phyloP scores from a whole-genome alignment of 495 filamentous ascomycete species.

The Aspergillus campestris region DNA sequence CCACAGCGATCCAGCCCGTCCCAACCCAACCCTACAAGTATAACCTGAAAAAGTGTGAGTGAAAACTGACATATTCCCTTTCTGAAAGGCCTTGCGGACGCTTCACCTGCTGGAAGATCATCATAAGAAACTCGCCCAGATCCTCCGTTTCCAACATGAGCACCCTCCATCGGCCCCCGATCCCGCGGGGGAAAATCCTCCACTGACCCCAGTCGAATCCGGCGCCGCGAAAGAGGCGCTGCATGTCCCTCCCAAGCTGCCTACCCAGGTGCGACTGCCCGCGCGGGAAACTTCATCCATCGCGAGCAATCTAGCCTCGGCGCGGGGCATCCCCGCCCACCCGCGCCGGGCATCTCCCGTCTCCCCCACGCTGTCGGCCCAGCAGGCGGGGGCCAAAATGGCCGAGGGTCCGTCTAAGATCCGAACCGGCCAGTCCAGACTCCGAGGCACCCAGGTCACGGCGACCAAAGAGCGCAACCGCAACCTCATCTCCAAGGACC shows the following conservation, averaged over 20 bases:
- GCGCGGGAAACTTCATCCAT: constrained; percentile 74
- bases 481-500: constrained; percentile 19
- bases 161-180: constrained; percentile 35
- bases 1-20: too few relatives aligned
- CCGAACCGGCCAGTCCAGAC: constrained; percentile 27
- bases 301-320: constrained; percentile 83
- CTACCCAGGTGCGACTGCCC: constrained; percentile 40
- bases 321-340: constrained; percentile 72
- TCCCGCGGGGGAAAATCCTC: constrained; percentile 6
- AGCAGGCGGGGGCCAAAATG: constrained; percentile 68
- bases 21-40: too few relatives aligned
- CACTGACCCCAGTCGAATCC: constrained; percentile 12
- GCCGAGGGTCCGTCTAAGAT: constrained; percentile 46
- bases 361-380: constrained; percentile 63
- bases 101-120: constrained; percentile 78
- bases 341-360: constrained; percentile 50
- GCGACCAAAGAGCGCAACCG: constrained; percentile 20
- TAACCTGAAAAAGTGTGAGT: neutral
- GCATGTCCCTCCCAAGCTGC: constrained; percentile 27
- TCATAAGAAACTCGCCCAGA: constrained; percentile 67
- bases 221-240: constrained; percentile 24
- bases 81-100: constrained; percentile 66
- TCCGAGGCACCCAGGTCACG: constrained; percentile 17
- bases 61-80: neutral
- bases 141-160: constrained; percentile 63